Evolutionary conservation across 2,329 filamentous ascomycete genomes (phyloP).

Genomic region (Aphanocladium album): DNA sequence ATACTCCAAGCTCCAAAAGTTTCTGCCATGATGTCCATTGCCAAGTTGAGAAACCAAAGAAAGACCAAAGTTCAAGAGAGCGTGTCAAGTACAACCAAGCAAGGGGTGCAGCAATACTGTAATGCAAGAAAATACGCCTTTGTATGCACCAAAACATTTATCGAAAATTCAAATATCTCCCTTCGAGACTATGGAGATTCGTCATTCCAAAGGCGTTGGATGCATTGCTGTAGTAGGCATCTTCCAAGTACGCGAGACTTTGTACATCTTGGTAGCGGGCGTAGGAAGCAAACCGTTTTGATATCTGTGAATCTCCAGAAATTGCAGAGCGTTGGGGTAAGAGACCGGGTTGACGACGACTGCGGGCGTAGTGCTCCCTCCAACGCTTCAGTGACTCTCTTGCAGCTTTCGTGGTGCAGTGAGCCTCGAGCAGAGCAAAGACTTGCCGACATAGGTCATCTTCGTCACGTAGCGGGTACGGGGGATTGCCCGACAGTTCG

Average conservation of each 20-base stretch:
- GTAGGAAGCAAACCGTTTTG: slow-evolving; percentile 23
- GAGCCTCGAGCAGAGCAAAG: slow-evolving; percentile 40
- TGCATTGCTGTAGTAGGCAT: slow-evolving; percentile 13
- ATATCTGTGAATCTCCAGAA: slow-evolving; percentile 25
- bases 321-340: slow-evolving; percentile 35
- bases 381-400: slow-evolving; percentile 42
- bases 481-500: slow-evolving; percentile 1
- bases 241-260: slow-evolving; percentile 10
- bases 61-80: neutral
- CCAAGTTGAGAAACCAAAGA: slow-evolving; percentile 11
- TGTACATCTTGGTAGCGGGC: slow-evolving; percentile 5
- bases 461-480: slow-evolving; percentile 27
- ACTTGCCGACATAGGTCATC: slow-evolving; percentile 39
- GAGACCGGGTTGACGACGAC: slow-evolving; percentile 30
- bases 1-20: slow-evolving; percentile 12
- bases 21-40: neutral
- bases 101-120: neutral
- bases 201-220: slow-evolving; percentile 15
- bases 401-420: slow-evolving; percentile 45
- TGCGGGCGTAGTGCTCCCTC: slow-evolving; percentile 45
- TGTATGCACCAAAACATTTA: slow-evolving; percentile 4
- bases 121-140: neutral
- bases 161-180: slow-evolving; percentile 14
- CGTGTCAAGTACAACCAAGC: neutral
- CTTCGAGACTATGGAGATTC: slow-evolving; percentile 5